phyloP scores from a whole-genome alignment of 345 rosid genomes.

The Citrus trifoliata region DNA sequence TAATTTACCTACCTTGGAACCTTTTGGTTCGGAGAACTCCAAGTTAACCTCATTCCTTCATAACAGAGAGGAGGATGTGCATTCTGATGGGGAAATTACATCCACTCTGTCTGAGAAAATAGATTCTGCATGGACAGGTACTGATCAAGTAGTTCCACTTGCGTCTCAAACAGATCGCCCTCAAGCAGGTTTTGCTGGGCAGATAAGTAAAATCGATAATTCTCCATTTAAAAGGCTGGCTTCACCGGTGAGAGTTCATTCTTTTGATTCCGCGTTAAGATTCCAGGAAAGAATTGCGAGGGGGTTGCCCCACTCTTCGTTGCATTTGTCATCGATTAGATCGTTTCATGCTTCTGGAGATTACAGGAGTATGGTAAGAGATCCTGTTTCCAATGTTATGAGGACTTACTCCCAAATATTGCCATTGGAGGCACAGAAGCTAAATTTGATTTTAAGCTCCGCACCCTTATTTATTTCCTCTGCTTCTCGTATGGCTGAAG shows the following conservation, averaged over 20 bases:
- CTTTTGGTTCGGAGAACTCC: slow-evolving; percentile 27
- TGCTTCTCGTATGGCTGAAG: slow-evolving; percentile 62
- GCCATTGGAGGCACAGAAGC: slow-evolving; percentile 66
- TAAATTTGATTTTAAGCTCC: slow-evolving; percentile 49
- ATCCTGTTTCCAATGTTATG: slow-evolving; percentile 61
- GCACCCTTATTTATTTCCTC: slow-evolving; percentile 55
- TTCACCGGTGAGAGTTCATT: slow-evolving; percentile 63
- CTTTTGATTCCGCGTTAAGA: slow-evolving; percentile 85
- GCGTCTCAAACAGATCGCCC: slow-evolving; percentile 35
- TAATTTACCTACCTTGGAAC: slow-evolving; percentile 15
- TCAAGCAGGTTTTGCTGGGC: slow-evolving; percentile 26
- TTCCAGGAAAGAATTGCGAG: slow-evolving; percentile 55
- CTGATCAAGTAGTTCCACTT: slow-evolving; percentile 43
- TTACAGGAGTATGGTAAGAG: slow-evolving; percentile 72
- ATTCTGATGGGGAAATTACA: slow-evolving; percentile 42
- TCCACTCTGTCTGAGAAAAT: slow-evolving; percentile 83
- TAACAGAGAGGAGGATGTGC: slow-evolving; percentile 33
- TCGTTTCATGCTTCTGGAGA: slow-evolving; percentile 95
- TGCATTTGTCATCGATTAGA: slow-evolving; percentile 52
- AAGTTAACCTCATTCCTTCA: slow-evolving; percentile 19
- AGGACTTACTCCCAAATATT: slow-evolving; percentile 61
- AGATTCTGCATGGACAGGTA: slow-evolving; percentile 99
- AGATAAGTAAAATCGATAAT: slow-evolving; percentile 25
- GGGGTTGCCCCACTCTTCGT: slow-evolving; percentile 59
- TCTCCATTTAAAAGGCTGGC: slow-evolving; percentile 44